These are phyloP conservation scores for Nitzschia sp. DNA, from an alignment of 108 stramenopile species.

Conservation along the genomic window DNA sequence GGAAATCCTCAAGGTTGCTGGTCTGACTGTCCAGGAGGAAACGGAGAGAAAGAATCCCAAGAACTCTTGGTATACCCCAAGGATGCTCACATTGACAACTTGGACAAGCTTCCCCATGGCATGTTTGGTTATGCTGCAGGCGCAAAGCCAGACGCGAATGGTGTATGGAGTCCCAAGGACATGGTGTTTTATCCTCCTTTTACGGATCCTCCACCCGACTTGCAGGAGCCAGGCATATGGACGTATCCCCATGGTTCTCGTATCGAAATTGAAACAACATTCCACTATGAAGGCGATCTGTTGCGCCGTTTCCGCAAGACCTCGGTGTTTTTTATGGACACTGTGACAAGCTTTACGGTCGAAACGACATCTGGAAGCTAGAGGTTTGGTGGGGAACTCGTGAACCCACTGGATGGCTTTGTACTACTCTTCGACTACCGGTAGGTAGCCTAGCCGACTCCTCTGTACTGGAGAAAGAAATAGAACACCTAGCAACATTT, in stretches of 20 bases:
- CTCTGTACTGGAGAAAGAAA: no score
- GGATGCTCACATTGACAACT: background rate
- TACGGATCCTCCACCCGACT: background rate
- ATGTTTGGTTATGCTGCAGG: slow-evolving; percentile 16
- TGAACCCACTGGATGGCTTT: no score
- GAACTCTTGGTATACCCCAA: slow-evolving; percentile 9
- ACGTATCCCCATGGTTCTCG: slow-evolving; percentile 16
- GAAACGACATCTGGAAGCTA: background rate
- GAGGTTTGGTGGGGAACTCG: no score
- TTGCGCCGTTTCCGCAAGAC: background rate
- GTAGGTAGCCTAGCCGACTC: no score
- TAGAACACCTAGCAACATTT: no score
- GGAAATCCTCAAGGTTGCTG: slow-evolving; percentile 20
- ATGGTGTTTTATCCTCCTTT: slow-evolving; percentile 28
- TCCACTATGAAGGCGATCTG: slow-evolving; percentile 2
- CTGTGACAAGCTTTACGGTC: slow-evolving; percentile 1
- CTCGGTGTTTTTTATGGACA: slow-evolving; percentile 14
- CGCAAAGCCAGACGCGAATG: slow-evolving; percentile 12
- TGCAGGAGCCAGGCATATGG: slow-evolving; percentile 10
- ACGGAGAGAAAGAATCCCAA: slow-evolving; percentile 3
- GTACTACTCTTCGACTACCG: no score
- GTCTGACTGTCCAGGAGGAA: slow-evolving; percentile 2
- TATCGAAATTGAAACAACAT: background rate
- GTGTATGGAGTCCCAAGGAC: slow-evolving; percentile 26
- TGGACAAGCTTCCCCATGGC: slow-evolving; percentile 5